Evolutionary conservation across 495 filamentous ascomycete species (phyloP).

Genomic region (Penicillium chermesinum): DNA sequence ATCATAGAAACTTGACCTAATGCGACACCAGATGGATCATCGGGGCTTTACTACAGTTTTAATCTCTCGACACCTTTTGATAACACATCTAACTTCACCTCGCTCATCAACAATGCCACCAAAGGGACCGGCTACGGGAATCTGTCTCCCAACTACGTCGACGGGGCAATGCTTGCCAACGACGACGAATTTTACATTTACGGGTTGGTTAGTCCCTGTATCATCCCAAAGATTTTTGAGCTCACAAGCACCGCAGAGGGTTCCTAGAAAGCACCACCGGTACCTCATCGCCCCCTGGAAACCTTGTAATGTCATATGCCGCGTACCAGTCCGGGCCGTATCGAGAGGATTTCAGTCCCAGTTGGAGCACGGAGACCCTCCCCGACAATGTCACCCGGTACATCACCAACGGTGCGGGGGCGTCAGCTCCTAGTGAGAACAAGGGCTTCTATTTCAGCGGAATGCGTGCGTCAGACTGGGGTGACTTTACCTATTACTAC

Average conservation of each 20-base stretch:
- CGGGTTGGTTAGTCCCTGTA: conserved; percentile 17
- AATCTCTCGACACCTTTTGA: conserved; percentile 51
- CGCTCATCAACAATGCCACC: conserved; percentile 19
- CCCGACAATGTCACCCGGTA: conserved; percentile 51
- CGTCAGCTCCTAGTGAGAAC: conserved; percentile 65
- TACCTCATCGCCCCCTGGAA: conserved; percentile 1
- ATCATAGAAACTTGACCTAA: conserved; percentile 4
- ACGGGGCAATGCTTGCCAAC: conserved; percentile 64
- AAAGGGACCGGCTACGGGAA: conserved; percentile 46
- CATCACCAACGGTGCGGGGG: conserved; percentile 58
- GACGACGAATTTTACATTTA: conserved; percentile 51
- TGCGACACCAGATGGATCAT: conserved; percentile 47
- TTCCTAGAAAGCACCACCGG: background rate
- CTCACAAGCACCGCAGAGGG: too few species aligned
- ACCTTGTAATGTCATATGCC: conserved; percentile 35
- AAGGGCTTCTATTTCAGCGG: conserved; percentile 69
- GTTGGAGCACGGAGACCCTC: conserved; percentile 35
- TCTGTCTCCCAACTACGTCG: conserved; percentile 52
- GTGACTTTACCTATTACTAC: conserved; percentile 34
- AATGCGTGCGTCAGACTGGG: conserved; percentile 42
- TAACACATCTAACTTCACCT: conserved; percentile 19
- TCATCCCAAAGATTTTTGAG: too few species aligned
- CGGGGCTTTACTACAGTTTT: conserved; percentile 32
- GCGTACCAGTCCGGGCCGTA: conserved; percentile 44
- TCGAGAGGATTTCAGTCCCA: conserved; percentile 31